Percentiles rank a stretch among this genome's conserved stretches.
phyloP scores from a whole-genome alignment of 2,329 filamentous ascomycete species.

The Sodiomyces alkalinus region DNA sequence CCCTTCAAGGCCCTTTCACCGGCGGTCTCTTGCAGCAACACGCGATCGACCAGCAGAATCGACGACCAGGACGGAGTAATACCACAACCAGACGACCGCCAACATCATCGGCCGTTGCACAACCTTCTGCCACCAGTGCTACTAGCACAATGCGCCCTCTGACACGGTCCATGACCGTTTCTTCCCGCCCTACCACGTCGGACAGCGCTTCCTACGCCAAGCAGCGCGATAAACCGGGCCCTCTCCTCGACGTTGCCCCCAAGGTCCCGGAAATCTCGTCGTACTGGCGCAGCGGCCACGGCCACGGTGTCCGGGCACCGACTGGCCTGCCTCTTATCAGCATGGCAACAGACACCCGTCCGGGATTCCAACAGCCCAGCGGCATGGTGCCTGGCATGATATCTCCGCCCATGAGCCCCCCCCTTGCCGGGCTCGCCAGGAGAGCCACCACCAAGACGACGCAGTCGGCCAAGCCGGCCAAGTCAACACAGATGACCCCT shows the following conservation, averaged over 20 bases:
- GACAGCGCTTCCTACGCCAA: slow-evolving; percentile 10
- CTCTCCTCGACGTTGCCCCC: slow-evolving; percentile 53
- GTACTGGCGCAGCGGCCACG: slow-evolving; percentile 35
- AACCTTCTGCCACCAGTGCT: too few species aligned
- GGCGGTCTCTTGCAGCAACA: slow-evolving; percentile 1
- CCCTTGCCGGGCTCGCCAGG: not conserved
- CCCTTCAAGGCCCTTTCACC: slow-evolving; percentile 6
- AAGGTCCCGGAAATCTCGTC: slow-evolving; percentile 49
- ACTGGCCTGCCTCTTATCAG: slow-evolving; percentile 30
- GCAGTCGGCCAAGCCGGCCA: not conserved
- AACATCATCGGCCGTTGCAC: not conserved
- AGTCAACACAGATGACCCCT: not conserved
- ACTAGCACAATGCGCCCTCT: too few species aligned
- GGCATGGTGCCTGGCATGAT: not conserved
- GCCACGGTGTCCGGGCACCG: slow-evolving; percentile 26
- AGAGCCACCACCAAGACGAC: slow-evolving; percentile 2
- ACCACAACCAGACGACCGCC: not conserved
- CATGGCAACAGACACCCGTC: slow-evolving; percentile 19
- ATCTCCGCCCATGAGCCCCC: not conserved
- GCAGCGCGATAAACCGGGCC: slow-evolving; percentile 28
- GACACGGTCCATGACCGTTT: too few species aligned
- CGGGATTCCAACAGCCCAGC: not conserved
- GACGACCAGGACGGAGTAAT: not conserved
- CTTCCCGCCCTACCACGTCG: slow-evolving; percentile 10
- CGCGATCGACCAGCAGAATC: too few species aligned